phyloP scores from a whole-genome alignment of 805 yeast species.

The Metschnikowia similis region DNA sequence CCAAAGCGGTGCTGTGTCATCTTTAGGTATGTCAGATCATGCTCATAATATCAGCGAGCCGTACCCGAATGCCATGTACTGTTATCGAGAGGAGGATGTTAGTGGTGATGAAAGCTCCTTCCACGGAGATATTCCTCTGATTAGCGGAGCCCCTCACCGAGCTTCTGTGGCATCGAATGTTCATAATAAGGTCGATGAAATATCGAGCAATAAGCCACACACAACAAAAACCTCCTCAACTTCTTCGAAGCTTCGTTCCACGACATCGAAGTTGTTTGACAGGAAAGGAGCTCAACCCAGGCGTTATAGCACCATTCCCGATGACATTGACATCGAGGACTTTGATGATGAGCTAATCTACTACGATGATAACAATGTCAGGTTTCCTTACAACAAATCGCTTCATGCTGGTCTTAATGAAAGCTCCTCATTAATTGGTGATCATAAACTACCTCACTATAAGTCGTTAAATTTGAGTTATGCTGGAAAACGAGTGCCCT shows the following conservation, averaged over 20 bases:
- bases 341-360: slow-evolving; percentile 51
- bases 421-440: slow-evolving; percentile 26
- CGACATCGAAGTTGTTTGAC: slow-evolving; percentile 71
- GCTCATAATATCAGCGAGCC: slow-evolving; percentile 19
- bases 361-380: slow-evolving; percentile 36
- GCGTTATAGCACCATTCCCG: slow-evolving; percentile 68
- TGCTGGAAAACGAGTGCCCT: slow-evolving; percentile 20
- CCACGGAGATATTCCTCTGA: slow-evolving; percentile 25
- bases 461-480: slow-evolving; percentile 36
- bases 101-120: slow-evolving; percentile 28
- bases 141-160: slow-evolving; percentile 6
- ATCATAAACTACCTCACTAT: slow-evolving; percentile 34
- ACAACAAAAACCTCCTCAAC: slow-evolving; percentile 27
- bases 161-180: background rate
- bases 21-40: slow-evolving; percentile 6
- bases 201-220: slow-evolving; percentile 15
- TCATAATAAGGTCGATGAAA: slow-evolving; percentile 2
- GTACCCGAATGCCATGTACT: slow-evolving; percentile 25
- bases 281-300: slow-evolving; percentile 68
- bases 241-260: slow-evolving; percentile 51
- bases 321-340: slow-evolving; percentile 53
- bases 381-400: slow-evolving; percentile 33
- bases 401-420: slow-evolving; percentile 26
- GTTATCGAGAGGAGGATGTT: slow-evolving; percentile 25
- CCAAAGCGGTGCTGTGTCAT: background rate